Base-by-base conservation (phyloP, 495 filamentous ascomycete genomes). In the Ascobolus immersus region DNA sequence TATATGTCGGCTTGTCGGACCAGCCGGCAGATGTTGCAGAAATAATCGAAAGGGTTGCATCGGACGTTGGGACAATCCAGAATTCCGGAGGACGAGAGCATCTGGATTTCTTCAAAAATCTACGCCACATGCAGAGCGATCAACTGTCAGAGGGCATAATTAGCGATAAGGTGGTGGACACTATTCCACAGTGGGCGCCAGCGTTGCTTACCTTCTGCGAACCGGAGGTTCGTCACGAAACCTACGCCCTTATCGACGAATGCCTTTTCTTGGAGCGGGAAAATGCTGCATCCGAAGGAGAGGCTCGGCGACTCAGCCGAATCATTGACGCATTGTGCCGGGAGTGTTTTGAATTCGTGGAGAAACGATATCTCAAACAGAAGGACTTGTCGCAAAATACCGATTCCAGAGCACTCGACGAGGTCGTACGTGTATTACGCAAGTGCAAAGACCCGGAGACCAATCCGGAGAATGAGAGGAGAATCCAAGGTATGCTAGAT, bases 171-270 rank as follows among this genome's bases (percentile, higher is more conserved):
- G 57, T 65, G 8, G 52, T 71, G n/a, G 55, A 65, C 5, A 57
- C 53, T 12, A 49, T 79, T 8, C 58, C 63, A 0, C 51, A 60
- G 21, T 81, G 73, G 71, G 69, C 58, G 1, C 77, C 77, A 5
- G 60, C 67, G 2, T 45, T 86, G 17, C 57, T 80, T 13, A 63
- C 64, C 28, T 73, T 71, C 41, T 60, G 53, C 12, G 71, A 77
- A 25, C 49, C 51, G 9, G 36, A 45, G 2, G 58, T 77, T 17
- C 64, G 66, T 15, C 48, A 52, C 11, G 53, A 55, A 19, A 65
- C 69, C 1, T 58, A 70, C 32, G 54, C 55, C 4, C 53, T 74
- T 31, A 44, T 77, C 21, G 56, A 60, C 19, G 52, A 62, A 6
- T 57, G 64, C 28, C 37, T 76, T 17, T 69, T 79, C 43, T 50